Base-by-base conservation (phyloP, 495 filamentous ascomycete species). In the Parathielavia hyrcaniae region DNA sequence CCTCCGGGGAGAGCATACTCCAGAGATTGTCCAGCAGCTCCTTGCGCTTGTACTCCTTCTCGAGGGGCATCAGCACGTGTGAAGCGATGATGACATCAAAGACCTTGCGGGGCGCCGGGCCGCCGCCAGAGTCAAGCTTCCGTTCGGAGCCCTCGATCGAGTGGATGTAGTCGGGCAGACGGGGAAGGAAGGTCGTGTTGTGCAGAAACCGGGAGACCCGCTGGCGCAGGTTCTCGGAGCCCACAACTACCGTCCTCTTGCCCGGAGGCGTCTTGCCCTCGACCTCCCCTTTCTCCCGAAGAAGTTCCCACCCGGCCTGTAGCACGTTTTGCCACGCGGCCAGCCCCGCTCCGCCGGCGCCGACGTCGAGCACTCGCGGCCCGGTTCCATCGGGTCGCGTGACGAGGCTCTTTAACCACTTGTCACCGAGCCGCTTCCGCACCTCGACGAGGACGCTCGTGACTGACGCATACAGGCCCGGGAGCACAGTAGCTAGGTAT, bases 11-110 rank as follows among this genome's bases (percentile, higher is more conserved):
- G 1, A 97, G 79, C 56, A 96, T 80, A 6, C 83, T 79, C 93
- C 93, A 98, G 4, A 97, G 77, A 41, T 95, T 96, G 66, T 93
- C 81, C 14, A 96, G 74, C 45, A 89, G 77, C 22, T 82, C 78
- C 63, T 88, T 90, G 19, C 91, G 88, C 64, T 84, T 71, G 60
- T 84, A 88, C 5, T 86, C 82, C 66, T 95, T 85, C 23, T 71
- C 70, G 9, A 93, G 67, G 4, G 82, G 80, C 73, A 91, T 85
- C 20, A 97, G 72, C 38, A 83, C 80, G 65, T 98, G 89, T 0
- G 92, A 86, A 0, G 90, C 90, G 57, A 98, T 85, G 61, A 98
- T 89, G 53, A 98, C 71, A 69, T 98, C 93, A 65, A 84, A 97
- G 38, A 83, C 75, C 67, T 96, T 96, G 50, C 86, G 81, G 4